phyloP scores from a whole-genome alignment of 768 basidiomycete genomes.

The Leccinum obscurum region DNA sequence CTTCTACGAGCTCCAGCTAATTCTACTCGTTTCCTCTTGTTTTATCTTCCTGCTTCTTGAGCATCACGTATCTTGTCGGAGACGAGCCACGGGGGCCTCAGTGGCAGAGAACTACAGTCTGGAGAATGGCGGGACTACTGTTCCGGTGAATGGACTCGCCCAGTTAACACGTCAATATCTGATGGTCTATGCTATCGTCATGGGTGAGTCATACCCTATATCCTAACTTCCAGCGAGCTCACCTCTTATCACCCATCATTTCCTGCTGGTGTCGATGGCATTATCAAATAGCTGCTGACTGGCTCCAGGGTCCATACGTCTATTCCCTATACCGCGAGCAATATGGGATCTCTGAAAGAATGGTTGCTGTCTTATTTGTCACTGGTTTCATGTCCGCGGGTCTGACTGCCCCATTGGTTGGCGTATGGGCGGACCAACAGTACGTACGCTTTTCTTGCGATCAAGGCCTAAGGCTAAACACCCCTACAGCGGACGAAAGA shows the following conservation, averaged over 20 bases:
- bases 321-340: constrained; percentile 75
- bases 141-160: constrained; percentile 29
- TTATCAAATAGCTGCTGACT: constrained; percentile 58
- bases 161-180: constrained; percentile 53
- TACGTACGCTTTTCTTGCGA: neutral
- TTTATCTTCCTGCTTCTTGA: constrained; percentile 38
- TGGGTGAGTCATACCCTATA: constrained; percentile 48
- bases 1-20: constrained; percentile 45
- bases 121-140: constrained; percentile 31
- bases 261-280: neutral
- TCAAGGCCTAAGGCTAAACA: neutral
- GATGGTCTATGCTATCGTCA: constrained; percentile 68
- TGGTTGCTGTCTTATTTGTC: constrained; percentile 74
- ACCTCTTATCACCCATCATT: neutral
- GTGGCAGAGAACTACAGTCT: constrained; percentile 28
- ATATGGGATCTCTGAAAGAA: constrained; percentile 59
- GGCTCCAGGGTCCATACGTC: constrained; percentile 79
- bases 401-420: constrained; percentile 66
- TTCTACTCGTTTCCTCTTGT: constrained; percentile 37
- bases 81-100: constrained; percentile 14
- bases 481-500: constrained; percentile 57
- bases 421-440: constrained; percentile 80
- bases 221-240: neutral
- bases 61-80: constrained; percentile 30
- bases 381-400: constrained; percentile 75